Base-by-base conservation (phyloP, 2,329 filamentous ascomycete genomes). In the Aspergillus niger region DNA sequence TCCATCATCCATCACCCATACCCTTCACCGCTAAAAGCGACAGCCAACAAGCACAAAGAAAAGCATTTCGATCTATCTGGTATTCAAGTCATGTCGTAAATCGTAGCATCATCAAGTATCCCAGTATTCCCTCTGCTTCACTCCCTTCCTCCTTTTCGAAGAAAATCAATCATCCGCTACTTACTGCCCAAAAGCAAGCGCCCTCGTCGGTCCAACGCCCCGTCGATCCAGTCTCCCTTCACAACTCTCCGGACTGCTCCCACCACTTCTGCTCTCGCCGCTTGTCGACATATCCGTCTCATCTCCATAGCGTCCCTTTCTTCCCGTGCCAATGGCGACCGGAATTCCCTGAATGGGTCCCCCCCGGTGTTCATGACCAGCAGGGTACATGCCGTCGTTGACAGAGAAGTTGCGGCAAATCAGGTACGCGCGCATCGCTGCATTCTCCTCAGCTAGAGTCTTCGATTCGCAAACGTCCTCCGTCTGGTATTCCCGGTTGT, bases 401-500 rank as follows among this genome's bases (percentile, higher is more conserved):
- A 96, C 91, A 58, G 92, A 96, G 80, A 97, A 97, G 83, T 97
- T 97, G 66, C 92, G 90, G 83, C 94, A 97, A 68, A 97, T 95
- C 87, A 97, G 94, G 79, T 97, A 98, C 60, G 94, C 94, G 64
- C 92, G 90, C 86, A 96, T 96, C 62, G 94, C 94, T 26, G 94
- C 94, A 71, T 94, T 95, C 77, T 98, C 93, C 73, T 92, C 91
- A 50, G 94, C 94, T 66, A 96, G 83, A 52, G 86, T 82, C 74
- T 94, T 91, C 64, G 89, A 91, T 74, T 91, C 88, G 80, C 95
- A 96, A 65, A 89, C 86, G 39, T 90, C 85, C 76, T 97, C 92
- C 47, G 93, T 97, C 76, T 93, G 91, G 81, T 97, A 98, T 81
- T 97, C 92, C 73, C 94, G 90, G 69, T 96, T 96, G 81, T 98